phyloP scores from a whole-genome alignment of 345 rosid species.

The Populus simonii region DNA sequence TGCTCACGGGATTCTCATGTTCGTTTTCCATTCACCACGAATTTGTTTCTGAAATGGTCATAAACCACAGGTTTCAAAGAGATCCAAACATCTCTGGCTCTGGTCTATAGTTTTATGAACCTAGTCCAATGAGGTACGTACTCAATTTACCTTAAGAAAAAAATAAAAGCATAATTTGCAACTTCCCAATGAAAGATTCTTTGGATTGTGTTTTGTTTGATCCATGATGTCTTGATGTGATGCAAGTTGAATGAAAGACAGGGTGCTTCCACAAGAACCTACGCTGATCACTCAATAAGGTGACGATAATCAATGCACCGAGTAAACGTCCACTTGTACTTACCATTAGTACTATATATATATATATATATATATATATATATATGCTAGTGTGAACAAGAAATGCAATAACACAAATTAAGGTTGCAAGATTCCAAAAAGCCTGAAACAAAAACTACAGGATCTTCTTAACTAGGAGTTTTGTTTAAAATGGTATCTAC shows the following conservation, averaged over 20 bases:
- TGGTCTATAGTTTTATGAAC: too few relatives aligned
- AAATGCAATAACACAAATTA: not conserved
- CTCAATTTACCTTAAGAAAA: not conserved
- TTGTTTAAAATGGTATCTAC: not conserved
- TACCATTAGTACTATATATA: too few relatives aligned
- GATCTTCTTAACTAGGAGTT: not conserved
- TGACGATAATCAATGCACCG: not conserved
- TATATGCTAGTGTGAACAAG: not conserved
- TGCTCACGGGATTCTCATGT: too few relatives aligned
- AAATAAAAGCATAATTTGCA: not conserved
- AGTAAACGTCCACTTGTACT: not conserved
- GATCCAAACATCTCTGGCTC: too few relatives aligned
- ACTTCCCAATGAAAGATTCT: not conserved
- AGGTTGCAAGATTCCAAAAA: constrained; percentile 1
- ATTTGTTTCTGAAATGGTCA: too few relatives aligned
- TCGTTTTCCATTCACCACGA: too few relatives aligned
- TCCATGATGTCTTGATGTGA: not conserved
- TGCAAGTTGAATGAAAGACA: not conserved
- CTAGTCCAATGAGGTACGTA: not conserved
- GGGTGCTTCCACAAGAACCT: not conserved
- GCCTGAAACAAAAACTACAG: not conserved
- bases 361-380: too few relatives aligned
- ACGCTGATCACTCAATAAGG: not conserved
- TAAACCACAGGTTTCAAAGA: too few relatives aligned
- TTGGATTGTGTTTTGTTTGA: not conserved